These are phyloP conservation scores for Isoetes engelmannii DNA, from an alignment of 83 land plant genomes.

Conservation along the genomic window DNA sequence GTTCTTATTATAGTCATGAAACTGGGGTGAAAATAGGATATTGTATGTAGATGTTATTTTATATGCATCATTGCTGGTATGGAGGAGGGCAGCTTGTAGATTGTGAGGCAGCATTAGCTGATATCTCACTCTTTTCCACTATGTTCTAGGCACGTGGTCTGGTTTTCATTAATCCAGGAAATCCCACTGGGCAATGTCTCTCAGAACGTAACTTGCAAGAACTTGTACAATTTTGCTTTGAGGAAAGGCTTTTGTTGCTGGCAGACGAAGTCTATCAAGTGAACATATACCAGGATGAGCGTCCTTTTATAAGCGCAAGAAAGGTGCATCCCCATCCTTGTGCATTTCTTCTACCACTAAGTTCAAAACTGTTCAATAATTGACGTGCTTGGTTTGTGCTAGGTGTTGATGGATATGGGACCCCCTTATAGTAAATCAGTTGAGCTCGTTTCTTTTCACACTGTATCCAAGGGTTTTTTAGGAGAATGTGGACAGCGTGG, in stretches of 20 bases:
- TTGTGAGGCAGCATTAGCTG: too few relatives aligned
- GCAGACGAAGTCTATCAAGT: constrained; percentile 98
- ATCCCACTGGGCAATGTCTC: constrained; percentile 96
- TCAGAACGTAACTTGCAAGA: constrained; percentile 64
- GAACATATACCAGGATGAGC: constrained; percentile 93
- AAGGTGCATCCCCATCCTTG: constrained; percentile 48
- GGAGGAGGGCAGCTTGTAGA: too few relatives aligned
- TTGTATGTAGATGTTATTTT: too few relatives aligned
- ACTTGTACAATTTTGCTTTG: constrained; percentile 60
- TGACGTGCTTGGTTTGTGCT: neutral
- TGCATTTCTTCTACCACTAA: constrained; percentile 1
- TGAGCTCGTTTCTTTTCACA: constrained; percentile 90
- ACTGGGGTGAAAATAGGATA: too few relatives aligned
- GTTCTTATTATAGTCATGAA: too few relatives aligned
- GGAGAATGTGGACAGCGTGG: constrained; percentile 99
- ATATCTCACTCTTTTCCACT: neutral
- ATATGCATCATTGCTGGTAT: too few relatives aligned
- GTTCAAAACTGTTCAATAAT: neutral
- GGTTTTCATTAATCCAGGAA: constrained; percentile 99
- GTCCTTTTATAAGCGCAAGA: constrained; percentile 88
- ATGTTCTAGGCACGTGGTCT: constrained; percentile 73
- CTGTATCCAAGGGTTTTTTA: constrained; percentile 92
- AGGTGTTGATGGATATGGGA: constrained; percentile 85
- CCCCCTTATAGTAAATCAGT: constrained; percentile 59
- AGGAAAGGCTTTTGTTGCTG: constrained; percentile 61